phyloP scores from a whole-genome alignment of 805 yeast genomes.

The Zygoascus ofunaensis region DNA sequence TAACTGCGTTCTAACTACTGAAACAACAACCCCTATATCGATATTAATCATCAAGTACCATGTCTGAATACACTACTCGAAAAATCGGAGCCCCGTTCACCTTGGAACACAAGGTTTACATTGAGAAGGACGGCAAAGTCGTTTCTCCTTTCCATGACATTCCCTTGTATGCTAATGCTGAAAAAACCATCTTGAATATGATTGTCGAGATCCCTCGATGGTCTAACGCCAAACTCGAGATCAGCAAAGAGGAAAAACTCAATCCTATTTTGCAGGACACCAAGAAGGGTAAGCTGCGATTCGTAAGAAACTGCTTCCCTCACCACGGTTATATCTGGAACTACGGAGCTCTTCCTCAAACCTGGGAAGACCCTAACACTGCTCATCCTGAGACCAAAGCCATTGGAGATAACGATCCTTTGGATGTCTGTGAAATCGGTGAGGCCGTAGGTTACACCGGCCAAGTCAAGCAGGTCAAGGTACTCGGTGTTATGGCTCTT shows the following conservation, averaged over 20 bases:
- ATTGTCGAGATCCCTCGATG: conserved; percentile 97
- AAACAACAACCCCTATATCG: too few species aligned
- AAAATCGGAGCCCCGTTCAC: conserved; percentile 95
- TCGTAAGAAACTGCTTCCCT: conserved; percentile 96
- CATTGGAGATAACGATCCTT: conserved; percentile 89
- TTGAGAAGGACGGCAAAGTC: conserved; percentile 89
- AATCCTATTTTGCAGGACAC: conserved; percentile 97
- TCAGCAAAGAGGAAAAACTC: conserved; percentile 69
- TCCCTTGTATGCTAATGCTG: conserved; percentile 88
- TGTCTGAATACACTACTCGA: conserved; percentile 63
- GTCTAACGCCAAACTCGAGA: conserved; percentile 96
- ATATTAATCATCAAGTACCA: too few species aligned
- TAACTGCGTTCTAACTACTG: too few species aligned
- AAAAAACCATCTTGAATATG: conserved; percentile 79
- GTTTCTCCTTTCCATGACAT: conserved; percentile 93
- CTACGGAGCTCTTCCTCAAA: conserved; percentile 99
- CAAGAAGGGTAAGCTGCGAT: conserved; percentile 93
- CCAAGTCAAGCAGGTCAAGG: conserved; percentile 81
- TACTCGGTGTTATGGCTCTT: conserved; percentile 89
- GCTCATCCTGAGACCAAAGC: conserved; percentile 41
- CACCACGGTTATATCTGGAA: conserved; percentile 98
- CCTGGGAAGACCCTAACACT: conserved; percentile 91
- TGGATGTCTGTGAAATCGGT: conserved; percentile 92
- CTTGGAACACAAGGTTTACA: conserved; percentile 81
- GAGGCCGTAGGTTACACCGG: conserved; percentile 52